These are phyloP conservation scores for Suillus fuscotomentosus DNA, from an alignment of 768 basidiomycete species.

Conservation along the genomic window DNA sequence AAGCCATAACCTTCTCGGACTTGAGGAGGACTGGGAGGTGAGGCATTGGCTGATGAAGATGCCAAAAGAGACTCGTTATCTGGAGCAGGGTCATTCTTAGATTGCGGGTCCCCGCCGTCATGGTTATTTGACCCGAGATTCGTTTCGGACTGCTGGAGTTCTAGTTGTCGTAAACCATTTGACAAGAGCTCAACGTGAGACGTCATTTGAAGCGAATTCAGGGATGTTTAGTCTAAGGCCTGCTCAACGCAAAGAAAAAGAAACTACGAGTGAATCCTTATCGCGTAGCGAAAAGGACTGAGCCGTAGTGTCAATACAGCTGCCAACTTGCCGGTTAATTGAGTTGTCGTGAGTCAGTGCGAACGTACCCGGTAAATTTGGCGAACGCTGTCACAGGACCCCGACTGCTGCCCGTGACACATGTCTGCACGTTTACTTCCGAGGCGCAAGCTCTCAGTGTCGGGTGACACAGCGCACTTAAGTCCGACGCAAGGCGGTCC, in stretches of 20 bases:
- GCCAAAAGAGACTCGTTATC: background rate
- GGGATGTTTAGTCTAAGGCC: conserved; percentile 14
- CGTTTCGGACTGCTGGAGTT: conserved; percentile 28
- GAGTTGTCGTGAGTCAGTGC: background rate
- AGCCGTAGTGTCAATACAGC: background rate
- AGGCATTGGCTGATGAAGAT: conserved; percentile 14
- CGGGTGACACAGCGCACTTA: background rate
- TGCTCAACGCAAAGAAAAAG: conserved; percentile 11
- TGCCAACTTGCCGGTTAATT: background rate
- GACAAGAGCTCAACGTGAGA: conserved; percentile 42
- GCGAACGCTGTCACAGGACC: background rate
- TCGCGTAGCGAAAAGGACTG: background rate
- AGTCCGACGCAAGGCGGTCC: background rate
- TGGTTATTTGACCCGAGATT: conserved; percentile 7
- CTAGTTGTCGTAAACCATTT: conserved; percentile 46
- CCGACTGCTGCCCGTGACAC: background rate
- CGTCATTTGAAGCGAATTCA: conserved; percentile 20
- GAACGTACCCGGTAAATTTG: background rate
- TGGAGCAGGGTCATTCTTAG: conserved; percentile 7
- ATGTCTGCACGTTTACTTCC: background rate
- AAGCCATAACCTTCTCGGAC: conserved; percentile 82
- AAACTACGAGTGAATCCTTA: background rate
- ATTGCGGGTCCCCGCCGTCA: conserved; percentile 12
- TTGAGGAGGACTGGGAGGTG: conserved; percentile 31
- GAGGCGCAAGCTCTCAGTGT: background rate